Evolutionary conservation across 768 basidiomycete genomes (phyloP).

Genomic region (Mycena alexandri): DNA sequence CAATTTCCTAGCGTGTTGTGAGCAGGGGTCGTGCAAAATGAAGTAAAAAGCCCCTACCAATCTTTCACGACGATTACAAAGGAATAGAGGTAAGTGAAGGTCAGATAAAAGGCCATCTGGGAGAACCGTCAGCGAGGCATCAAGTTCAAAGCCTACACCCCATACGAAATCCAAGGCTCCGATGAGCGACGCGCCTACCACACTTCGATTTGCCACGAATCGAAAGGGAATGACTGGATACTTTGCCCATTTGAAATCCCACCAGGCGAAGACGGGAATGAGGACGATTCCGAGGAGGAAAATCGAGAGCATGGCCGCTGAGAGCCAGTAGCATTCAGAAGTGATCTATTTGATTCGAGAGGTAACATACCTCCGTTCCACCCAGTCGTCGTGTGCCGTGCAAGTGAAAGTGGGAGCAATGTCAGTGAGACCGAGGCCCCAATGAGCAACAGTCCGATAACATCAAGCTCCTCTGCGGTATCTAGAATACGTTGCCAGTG

Average conservation of each 20-base stretch:
- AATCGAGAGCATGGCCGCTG: conserved; percentile 67
- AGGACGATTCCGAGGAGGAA: conserved; percentile 60
- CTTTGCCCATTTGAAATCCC: conserved; percentile 64
- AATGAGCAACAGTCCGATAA: conserved; percentile 64
- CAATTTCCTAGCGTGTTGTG: conserved; percentile 58
- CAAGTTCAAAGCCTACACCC: background rate
- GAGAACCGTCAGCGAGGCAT: conserved; percentile 18
- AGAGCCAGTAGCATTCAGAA: conserved; percentile 18
- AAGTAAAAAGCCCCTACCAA: conserved; percentile 48
- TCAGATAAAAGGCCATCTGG: conserved; percentile 75
- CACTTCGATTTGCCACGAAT: conserved; percentile 69
- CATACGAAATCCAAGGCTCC: conserved; percentile 75
- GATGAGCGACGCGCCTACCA: conserved; percentile 70
- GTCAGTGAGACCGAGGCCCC: conserved; percentile 64
- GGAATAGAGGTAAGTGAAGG: conserved; percentile 80
- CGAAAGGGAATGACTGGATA: conserved; percentile 72
- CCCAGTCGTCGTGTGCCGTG: conserved; percentile 51
- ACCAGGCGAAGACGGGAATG: conserved; percentile 58
- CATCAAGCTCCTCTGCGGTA: conserved; percentile 55
- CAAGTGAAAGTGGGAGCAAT: conserved; percentile 68
- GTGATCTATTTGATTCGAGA: background rate
- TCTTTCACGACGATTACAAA: conserved; percentile 68
- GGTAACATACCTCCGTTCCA: conserved; percentile 62
- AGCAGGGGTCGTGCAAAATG: background rate
- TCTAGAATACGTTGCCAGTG: conserved; percentile 41